Evolutionary conservation across 176 grass and related monocot genomes (phyloP), one percentile per base, ranked within the genome.

Genomic region (Elymus sibiricus): DNA sequence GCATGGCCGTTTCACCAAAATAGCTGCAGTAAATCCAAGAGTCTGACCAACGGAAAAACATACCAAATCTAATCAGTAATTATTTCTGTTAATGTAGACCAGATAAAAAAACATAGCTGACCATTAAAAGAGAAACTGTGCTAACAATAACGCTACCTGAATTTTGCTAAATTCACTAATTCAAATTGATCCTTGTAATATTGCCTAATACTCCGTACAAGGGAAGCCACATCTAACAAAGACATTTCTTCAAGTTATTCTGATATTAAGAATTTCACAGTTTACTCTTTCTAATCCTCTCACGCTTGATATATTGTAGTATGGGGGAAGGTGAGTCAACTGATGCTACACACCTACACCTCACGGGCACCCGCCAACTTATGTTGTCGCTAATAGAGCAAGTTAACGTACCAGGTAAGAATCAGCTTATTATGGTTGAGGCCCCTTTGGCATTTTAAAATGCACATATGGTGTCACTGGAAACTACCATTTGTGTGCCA

Each of bases 1-100:
- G 64, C 39, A 85, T 56, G 19, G 28, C 24, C 27, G 71, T 27
- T 56, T 77, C 34, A 80, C 17, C 55, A 76, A 74, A 85, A 31
- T 34, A 32, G 62, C 44, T 76, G 61, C 63, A 76, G 2, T 59
- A 43, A 25, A 79, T 82, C 38, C 71, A 64, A 79, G 49, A 28
- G 47, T 71, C 46, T 79, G 53, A 69, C 22, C 6, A 79, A 6
- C 38, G 28, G 51, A 55, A 17, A 83, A 46, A 69, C 51, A 70
- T 26, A 39, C 55, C 21, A 46, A 58, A 47, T 65, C 9, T 28
- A 46, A 85, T 85, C 22, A 49, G 60, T 21, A 56, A 29, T 29
- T 29, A 56, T 17, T 44, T 77, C 24, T 68, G 70, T 27, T 70
- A 16, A 79, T 84, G 28, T 26, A 44, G 26, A 64, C 63, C 9